Base-by-base conservation (phyloP, 164 flowering plant species). In the Nymphaea colorata region DNA sequence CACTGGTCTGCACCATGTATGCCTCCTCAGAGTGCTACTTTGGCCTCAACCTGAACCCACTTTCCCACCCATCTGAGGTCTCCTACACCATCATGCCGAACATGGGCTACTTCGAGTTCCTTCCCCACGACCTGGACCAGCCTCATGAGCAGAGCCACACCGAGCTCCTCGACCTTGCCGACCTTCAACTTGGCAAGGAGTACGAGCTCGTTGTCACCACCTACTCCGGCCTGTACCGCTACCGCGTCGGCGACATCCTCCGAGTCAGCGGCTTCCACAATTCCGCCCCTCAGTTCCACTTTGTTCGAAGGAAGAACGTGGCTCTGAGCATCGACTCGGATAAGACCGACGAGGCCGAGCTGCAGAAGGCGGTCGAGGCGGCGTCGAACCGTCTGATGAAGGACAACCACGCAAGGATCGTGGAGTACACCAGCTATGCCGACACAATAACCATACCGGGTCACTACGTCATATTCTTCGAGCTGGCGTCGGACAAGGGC, bases 41-140 rank as follows among this genome's bases (percentile, higher is more conserved):
- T 25, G 84, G 84, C 10, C 77, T 81, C 57, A 81, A 81, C 55
- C 80, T 79, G 3, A 75, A 68, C 66, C 84, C 84, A 47, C 72
- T 81, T 74, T 73, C 67, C 65, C 64, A 73, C 66, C 84, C 84
- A 4, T 64, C 76, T 7, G 80, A 81, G 10, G 80, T 79, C 2
- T 69, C 76, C 62, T 94, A 91, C 77, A 79, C 82, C 61, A 77
- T 81, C 67, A 75, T 81, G 79, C 84, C 84, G 7, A 81, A 77
- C 79, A 81, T 81, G 84, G 82, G 67, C 69, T 81, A 77, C 69
- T 81, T 79, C 67, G 84, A 81, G 71, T 81, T 81, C 74, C 25
- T 79, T 0, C 82, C 82, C 14, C 75, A 70, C 47, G 74, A 66
- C 8, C 66, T 2, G 55, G 55, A 47, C 55, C 12, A 73, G 0